Evolutionary conservation across 2,329 filamentous ascomycete species (phyloP), one percentile per base, ranked within the genome.

Genomic region (Penicillium occitanis): DNA sequence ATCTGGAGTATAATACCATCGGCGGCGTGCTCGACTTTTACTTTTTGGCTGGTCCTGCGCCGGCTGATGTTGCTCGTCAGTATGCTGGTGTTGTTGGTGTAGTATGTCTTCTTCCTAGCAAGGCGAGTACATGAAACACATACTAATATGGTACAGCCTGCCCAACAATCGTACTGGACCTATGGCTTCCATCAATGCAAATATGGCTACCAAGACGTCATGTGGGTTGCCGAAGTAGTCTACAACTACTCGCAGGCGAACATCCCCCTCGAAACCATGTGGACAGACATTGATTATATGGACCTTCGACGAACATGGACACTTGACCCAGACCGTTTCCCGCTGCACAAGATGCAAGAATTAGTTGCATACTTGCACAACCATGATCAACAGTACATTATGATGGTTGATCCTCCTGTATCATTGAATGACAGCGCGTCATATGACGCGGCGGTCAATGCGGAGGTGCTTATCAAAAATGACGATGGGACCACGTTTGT

Each of bases 91-190:
- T 89, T 42, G 82, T 83, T 11, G 86, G 85, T 0, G 25, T 35
- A 40, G 64, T 66, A 59, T 17, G 64, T 40, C 5, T 60, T 30
- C 30, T 5, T 30, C 30, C 30, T 30, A 30, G 30, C 30, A 30
- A 30, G 30, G 30, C 30, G 30, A 30, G 1, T 30, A 6, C 7
- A 30, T 30, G 30, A 30, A 30, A 6, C 30, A 30, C 30, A 30
- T 30, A 5, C 30, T 30, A 30, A 30, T 30, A 30, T 35, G 13
- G 13, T 17, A 59, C 22, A 66, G 5, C 91, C 91, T 0, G 88
- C 88, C 0, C 88, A 94, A 87, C 90, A 93, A 73, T 88, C 91
- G 70, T 95, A 95, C 79, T 94, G 87, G 83, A 87, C 89, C 0
- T 87, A 96, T 67, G 92, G 87, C 72, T 80, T 81, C 70, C 86